phyloP scores from a whole-genome alignment of 1,284 basidiomycete species.

The Agaricales sp. region DNA sequence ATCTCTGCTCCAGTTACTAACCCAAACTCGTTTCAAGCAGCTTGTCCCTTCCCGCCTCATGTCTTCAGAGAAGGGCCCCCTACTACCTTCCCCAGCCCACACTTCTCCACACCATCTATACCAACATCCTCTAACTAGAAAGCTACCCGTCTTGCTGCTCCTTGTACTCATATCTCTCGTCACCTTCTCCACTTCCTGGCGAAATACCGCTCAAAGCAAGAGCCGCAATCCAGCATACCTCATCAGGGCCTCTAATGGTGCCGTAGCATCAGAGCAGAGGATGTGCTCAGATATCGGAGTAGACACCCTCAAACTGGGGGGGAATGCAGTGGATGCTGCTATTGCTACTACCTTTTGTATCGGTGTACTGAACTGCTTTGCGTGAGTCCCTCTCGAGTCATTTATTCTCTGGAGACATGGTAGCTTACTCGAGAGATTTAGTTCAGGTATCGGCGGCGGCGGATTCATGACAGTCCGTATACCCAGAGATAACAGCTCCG shows the following conservation, averaged over 20 bases:
- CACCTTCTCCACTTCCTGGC: not conserved
- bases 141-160: not conserved
- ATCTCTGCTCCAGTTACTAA: too few relatives aligned
- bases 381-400: constrained; percentile 32
- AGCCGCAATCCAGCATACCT: constrained; percentile 64
- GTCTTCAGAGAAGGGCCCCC: not conserved
- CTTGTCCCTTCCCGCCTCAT: too few relatives aligned
- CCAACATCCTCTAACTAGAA: not conserved
- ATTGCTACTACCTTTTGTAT: constrained; percentile 76
- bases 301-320: constrained; percentile 66
- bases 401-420: not conserved
- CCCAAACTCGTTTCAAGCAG: too few relatives aligned
- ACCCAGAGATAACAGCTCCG: constrained; percentile 43
- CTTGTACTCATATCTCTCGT: not conserved
- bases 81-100: not conserved
- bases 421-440: constrained; percentile 16
- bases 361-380: constrained; percentile 86
- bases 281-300: constrained; percentile 82
- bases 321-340: constrained; percentile 86
- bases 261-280: constrained; percentile 81
- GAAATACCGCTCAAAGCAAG: not conserved
- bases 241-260: constrained; percentile 63
- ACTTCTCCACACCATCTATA: too few relatives aligned
- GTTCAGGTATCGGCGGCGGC: constrained; percentile 83
- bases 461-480: constrained; percentile 87